Percentiles rank a stretch among this genome's conserved stretches.
Conservation (phyloP, 768 basidiomycete genomes). For the Panus rudis region DNA sequence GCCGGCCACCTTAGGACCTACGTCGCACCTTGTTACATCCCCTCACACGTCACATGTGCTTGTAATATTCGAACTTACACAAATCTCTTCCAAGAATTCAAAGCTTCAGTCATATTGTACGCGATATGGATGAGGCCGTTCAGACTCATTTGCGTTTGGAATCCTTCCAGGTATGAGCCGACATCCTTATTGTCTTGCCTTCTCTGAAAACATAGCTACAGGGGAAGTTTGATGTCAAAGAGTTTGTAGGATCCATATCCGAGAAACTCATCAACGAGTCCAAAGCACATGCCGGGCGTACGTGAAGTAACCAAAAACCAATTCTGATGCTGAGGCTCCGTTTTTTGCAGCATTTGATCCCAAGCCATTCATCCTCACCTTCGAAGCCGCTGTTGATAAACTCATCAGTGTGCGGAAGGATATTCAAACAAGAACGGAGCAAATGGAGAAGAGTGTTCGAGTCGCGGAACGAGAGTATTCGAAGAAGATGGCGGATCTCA, state of each 20-base stretch:
- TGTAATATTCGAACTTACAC: no score
- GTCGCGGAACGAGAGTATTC: conserved; percentile 91
- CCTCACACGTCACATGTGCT: no score
- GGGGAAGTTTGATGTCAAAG: conserved; percentile 90
- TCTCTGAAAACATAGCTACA: conserved; percentile 22
- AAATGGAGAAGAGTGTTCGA: conserved; percentile 87
- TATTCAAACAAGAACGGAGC: conserved; percentile 84
- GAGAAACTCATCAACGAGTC: conserved; percentile 86
- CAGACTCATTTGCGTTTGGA: conserved; percentile 32
- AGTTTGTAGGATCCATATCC: conserved; percentile 78
- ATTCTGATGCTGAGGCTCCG: not conserved
- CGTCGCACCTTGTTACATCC: no score
- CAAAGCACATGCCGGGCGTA: conserved; percentile 76
- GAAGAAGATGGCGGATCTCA: conserved; percentile 88
- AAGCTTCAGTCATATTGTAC: no score
- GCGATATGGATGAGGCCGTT: conserved; percentile 42
- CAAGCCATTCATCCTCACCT: conserved; percentile 85
- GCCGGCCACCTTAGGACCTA: no score
- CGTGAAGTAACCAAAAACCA: conserved; percentile 29
- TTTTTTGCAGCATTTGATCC: conserved; percentile 76
- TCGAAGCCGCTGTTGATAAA: conserved; percentile 85
- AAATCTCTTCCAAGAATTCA: no score
- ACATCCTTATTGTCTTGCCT: not conserved
- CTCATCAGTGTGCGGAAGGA: conserved; percentile 84
- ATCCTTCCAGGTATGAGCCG: conserved; percentile 30